Percentiles rank a stretch among this genome's conserved stretches.
Evolutionary conservation across 805 yeast genomes (phyloP).

Genomic region (Suhomyces sp.): DNA sequence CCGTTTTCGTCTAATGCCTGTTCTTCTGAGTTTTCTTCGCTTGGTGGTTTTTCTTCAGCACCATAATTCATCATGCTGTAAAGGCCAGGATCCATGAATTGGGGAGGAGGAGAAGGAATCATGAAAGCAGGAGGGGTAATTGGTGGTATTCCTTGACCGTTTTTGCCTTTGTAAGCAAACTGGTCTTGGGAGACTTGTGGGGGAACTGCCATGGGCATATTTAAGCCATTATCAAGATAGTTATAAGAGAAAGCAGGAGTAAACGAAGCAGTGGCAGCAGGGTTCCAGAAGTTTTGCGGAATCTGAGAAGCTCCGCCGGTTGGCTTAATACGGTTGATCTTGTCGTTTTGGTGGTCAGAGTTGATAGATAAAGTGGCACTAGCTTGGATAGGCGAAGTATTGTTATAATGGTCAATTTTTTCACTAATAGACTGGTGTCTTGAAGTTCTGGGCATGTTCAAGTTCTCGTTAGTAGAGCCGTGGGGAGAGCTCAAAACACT

Average conservation of each 20-base stretch:
- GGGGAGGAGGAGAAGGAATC: conserved; percentile 36
- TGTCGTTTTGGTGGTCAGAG: conserved; percentile 21
- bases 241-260: conserved; percentile 40
- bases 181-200: conserved; percentile 11
- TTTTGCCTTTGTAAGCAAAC: conserved; percentile 31
- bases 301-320: neutral
- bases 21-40: conserved; percentile 3
- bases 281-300: conserved; percentile 56
- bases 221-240: conserved; percentile 24
- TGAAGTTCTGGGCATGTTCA: conserved; percentile 38
- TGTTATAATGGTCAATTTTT: conserved; percentile 57
- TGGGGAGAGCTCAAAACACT: conserved; percentile 27
- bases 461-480: conserved; percentile 42
- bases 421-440: conserved; percentile 57
- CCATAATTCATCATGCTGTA: conserved; percentile 30
- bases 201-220: conserved; percentile 19
- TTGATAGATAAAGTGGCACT: conserved; percentile 33
- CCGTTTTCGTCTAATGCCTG: conserved; percentile 9
- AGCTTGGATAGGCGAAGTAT: conserved; percentile 43
- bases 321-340: conserved; percentile 8
- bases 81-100: conserved; percentile 36
- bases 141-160: conserved; percentile 31
- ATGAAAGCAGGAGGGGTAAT: conserved; percentile 39
- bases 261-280: conserved; percentile 60
- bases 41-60: conserved; percentile 6